Evolutionary conservation across 176 grass and related monocot genomes (phyloP), one percentile per base, ranked within the genome.

Genomic region (Oryza punctata): DNA sequence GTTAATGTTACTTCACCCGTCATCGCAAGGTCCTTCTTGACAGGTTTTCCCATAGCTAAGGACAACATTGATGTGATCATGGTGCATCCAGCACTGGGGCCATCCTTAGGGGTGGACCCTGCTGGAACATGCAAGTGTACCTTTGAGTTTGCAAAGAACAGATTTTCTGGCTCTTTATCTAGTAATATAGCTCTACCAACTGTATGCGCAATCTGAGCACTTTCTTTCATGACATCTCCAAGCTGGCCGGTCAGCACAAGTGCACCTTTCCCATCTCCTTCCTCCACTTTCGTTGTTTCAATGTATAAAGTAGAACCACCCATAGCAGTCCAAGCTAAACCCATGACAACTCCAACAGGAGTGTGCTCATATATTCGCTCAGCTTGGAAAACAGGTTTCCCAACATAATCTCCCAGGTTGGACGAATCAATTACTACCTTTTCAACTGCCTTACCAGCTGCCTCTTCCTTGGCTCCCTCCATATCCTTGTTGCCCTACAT

Each of bases 151-250:
- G 85, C 93, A 81, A 99, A 96, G 70, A 94, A 99, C 4, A 85
- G 32, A 82, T 90, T 94, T 35, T 92, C 81, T 73, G 89, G 78
- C 24, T 92, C 91, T 85, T 84, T 94, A 38, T 90, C 83, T 25
- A 85, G 84, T 35, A 94, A 86, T 91, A 99, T 90, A 79, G 93
- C 89, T 82, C 96, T 91, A n/a, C 85, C 78, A 68, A 94, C 89
- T 4, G 96, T 99, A 33, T 99, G 93, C 1, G 93, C 96, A 67
- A 96, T 99, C 78, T 96, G 96, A 27, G 96, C 93, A 40, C 93
- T 99, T 85, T 99, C 93, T 84, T 99, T 99, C 96, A 94, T 96
- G 41, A 99, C 93, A 81, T 96, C 93, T 73, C 96, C 91, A 85
- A 99, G 96, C 86, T 99, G 96, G 40, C 96, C 96, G 0, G 96